Evolutionary conservation across 331 rosid species (phyloP).

Genomic region (Pyracantha coccinea): DNA sequence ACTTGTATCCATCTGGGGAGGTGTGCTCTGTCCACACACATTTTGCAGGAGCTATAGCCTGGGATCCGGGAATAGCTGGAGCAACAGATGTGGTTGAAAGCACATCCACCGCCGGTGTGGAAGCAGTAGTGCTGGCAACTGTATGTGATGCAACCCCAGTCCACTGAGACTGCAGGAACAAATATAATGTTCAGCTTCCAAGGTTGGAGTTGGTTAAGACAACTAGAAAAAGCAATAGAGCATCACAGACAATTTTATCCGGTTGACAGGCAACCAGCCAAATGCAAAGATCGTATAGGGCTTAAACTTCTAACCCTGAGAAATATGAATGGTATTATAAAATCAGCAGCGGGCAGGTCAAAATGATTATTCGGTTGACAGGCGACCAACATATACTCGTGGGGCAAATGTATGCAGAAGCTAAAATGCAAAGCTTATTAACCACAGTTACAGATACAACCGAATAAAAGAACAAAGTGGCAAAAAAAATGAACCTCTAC

Average conservation of each 20-base stretch:
- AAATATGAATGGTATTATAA: neutral
- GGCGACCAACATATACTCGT: neutral
- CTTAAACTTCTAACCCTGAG: neutral
- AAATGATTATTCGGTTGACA: neutral
- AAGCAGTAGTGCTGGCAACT: slow-evolving; percentile 27
- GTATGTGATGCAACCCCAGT: slow-evolving; percentile 38
- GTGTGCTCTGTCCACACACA: slow-evolving; percentile 90
- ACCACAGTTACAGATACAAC: neutral
- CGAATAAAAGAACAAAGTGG: neutral
- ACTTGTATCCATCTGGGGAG: slow-evolving; percentile 93
- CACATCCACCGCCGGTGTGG: slow-evolving; percentile 39
- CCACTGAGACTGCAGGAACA: slow-evolving; percentile 54
- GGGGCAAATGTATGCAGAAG: neutral
- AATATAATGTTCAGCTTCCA: slow-evolving; percentile 7
- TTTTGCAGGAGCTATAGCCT: slow-evolving; percentile 38
- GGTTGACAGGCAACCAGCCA: neutral
- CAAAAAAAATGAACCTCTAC: no score
- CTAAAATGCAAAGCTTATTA: neutral
- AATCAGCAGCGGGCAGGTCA: neutral
- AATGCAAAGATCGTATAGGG: neutral
- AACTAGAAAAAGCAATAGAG: slow-evolving; percentile 1
- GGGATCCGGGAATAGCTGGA: slow-evolving; percentile 40
- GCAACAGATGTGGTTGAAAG: slow-evolving; percentile 50
- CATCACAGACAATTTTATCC: neutral
- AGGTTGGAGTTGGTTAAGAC: neutral